These are phyloP conservation scores for Pleurozium schreberi DNA, from an alignment of 225 moss, liverwort and hornwort species.

Conservation along the genomic window DNA sequence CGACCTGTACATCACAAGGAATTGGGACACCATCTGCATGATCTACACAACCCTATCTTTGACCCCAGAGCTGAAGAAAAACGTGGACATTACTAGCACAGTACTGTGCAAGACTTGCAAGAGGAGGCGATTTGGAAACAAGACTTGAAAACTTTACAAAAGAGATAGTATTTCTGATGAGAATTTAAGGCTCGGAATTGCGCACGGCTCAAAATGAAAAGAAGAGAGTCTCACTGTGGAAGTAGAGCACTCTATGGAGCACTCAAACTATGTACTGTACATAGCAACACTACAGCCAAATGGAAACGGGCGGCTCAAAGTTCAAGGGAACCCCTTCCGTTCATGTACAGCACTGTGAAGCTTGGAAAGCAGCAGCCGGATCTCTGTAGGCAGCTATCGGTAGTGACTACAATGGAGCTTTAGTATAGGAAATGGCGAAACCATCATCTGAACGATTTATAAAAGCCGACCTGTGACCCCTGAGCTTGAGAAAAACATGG, in stretches of 20 bases:
- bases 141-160: not conserved
- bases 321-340: not conserved
- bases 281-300: not conserved
- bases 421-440: not conserved
- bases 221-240: not conserved
- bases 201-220: not conserved
- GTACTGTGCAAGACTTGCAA: not conserved
- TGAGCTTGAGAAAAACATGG: not conserved
- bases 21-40: not conserved
- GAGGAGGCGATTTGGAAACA: not conserved
- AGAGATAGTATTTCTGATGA: not conserved
- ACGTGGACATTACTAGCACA: not conserved
- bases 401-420: not conserved
- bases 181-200: not conserved
- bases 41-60: not conserved
- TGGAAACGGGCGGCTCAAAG: not conserved
- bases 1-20: not conserved
- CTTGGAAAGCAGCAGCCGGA: not conserved
- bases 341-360: not conserved
- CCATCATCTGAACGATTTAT: not conserved
- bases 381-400: not conserved
- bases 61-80: not conserved
- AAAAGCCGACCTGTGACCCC: not conserved
- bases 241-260: not conserved
- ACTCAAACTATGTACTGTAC: not conserved